Percentiles rank a stretch among this genome's conserved stretches.
Evolutionary conservation across 768 basidiomycete genomes (phyloP).

Genomic region (Mycena belliarum): DNA sequence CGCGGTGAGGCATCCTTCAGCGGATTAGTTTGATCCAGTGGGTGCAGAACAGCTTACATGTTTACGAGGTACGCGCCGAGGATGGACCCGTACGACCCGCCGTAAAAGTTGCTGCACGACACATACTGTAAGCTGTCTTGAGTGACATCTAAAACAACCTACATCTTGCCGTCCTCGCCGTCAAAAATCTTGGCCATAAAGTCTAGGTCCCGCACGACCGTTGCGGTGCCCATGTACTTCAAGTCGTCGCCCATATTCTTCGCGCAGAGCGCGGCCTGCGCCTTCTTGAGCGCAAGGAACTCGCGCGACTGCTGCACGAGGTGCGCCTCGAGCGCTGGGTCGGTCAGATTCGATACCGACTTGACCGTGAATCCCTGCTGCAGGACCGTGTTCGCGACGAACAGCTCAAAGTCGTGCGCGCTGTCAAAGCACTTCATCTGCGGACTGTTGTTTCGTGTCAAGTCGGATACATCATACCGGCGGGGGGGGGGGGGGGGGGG

Average conservation of each 20-base stretch:
- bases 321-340: constrained; percentile 12
- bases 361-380: constrained; percentile 24
- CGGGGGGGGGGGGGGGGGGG: no score
- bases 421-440: constrained; percentile 19
- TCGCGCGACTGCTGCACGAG: constrained; percentile 21
- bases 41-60: constrained; percentile 19
- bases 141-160: no score
- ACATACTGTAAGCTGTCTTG: no score
- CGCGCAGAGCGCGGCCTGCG: constrained; percentile 21
- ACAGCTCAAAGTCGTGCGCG: not conserved
- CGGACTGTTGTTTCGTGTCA: constrained; percentile 11
- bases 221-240: constrained; percentile 26
- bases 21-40: not conserved
- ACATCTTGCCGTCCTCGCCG: constrained; percentile 25
- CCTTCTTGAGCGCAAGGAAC: constrained; percentile 24
- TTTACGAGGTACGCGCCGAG: constrained; percentile 27
- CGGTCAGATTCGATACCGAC: constrained; percentile 14
- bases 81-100: constrained; percentile 27
- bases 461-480: no score
- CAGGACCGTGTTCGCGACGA: constrained; percentile 26
- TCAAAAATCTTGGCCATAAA: constrained; percentile 25
- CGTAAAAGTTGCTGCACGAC: constrained; percentile 25
- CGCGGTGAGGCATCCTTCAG: constrained; percentile 23
- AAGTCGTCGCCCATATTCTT: constrained; percentile 26
- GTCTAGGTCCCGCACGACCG: constrained; percentile 26